Percentiles rank a stretch among this genome's conserved stretches.
These are phyloP conservation scores for Dactylonectria estremocensis DNA, from an alignment of 2,329 filamentous ascomycete genomes.

Conservation along the genomic window DNA sequence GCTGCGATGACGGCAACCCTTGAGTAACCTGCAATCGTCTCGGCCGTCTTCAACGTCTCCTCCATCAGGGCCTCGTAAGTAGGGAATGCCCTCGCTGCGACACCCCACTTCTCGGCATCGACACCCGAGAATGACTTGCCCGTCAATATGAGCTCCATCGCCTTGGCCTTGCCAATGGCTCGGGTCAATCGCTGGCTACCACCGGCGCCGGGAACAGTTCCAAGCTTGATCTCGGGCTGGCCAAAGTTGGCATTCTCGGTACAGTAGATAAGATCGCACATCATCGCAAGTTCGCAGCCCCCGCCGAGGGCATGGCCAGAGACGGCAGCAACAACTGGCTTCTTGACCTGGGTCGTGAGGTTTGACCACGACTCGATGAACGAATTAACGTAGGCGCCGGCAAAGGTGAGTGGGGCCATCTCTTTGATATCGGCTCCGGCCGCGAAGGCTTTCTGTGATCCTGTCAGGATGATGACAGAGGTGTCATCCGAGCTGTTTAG, in stretches of 20 bases:
- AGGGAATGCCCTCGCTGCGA: slow-evolving; percentile 87
- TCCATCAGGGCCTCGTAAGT: slow-evolving; percentile 87
- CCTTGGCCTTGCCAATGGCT: slow-evolving; percentile 85
- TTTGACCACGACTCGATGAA: slow-evolving; percentile 98
- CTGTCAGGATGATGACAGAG: slow-evolving; percentile 87
- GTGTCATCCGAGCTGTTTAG: slow-evolving; percentile 80
- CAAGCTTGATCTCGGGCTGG: slow-evolving; percentile 97
- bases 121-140: slow-evolving; percentile 86
- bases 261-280: slow-evolving; percentile 97
- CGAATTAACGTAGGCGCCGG: slow-evolving; percentile 86
- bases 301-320: slow-evolving; percentile 95
- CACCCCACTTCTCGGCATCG: slow-evolving; percentile 91
- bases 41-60: slow-evolving; percentile 85
- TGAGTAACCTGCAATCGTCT: slow-evolving; percentile 90
- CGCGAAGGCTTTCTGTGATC: slow-evolving; percentile 91
- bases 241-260: slow-evolving; percentile 90
- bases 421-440: slow-evolving; percentile 99
- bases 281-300: slow-evolving; percentile 96
- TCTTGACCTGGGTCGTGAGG: slow-evolving; percentile 87
- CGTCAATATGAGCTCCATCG: slow-evolving; percentile 93
- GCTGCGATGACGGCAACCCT: slow-evolving; percentile 89
- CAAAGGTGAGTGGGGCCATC: slow-evolving; percentile 94
- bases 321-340: slow-evolving; percentile 93
- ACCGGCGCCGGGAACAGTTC: slow-evolving; percentile 91
- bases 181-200: slow-evolving; percentile 90